Percentiles rank a stretch among this genome's conserved stretches.
These are phyloP conservation scores for Oxyria digyna DNA, from an alignment of 148 eudicot species.

Conservation along the genomic window DNA sequence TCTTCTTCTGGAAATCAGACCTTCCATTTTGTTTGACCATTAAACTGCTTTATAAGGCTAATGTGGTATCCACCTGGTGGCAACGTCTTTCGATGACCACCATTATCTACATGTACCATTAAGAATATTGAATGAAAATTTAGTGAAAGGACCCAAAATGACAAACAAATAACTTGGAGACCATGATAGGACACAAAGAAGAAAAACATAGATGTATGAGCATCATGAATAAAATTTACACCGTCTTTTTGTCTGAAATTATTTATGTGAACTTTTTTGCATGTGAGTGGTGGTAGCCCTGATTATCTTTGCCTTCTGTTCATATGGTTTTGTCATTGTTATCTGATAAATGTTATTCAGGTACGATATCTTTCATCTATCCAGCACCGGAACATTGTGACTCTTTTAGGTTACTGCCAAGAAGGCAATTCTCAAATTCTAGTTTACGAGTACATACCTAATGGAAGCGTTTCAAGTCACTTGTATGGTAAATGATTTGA, in stretches of 20 bases:
- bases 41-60: background rate
- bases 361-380: conserved; percentile 85
- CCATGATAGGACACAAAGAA: background rate
- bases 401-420: conserved; percentile 89
- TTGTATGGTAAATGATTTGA: conserved; percentile 54
- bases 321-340: background rate
- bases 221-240: background rate
- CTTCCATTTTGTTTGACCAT: background rate
- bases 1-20: background rate
- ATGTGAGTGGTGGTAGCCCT: background rate
- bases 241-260: background rate
- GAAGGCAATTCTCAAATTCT: conserved; percentile 75
- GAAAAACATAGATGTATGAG: background rate
- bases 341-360: conserved; percentile 20
- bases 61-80: background rate
- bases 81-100: background rate
- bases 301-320: background rate
- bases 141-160: background rate
- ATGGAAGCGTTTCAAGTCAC: conserved; percentile 95
- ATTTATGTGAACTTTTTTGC: background rate
- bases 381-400: conserved; percentile 88
- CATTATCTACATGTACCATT: background rate
- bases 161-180: background rate
- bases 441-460: conserved; percentile 89
- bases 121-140: background rate